Percentiles rank a stretch among this genome's conserved stretches.
Conservation (phyloP, 257 asterid genomes). For the Jacaranda copaia region DNA sequence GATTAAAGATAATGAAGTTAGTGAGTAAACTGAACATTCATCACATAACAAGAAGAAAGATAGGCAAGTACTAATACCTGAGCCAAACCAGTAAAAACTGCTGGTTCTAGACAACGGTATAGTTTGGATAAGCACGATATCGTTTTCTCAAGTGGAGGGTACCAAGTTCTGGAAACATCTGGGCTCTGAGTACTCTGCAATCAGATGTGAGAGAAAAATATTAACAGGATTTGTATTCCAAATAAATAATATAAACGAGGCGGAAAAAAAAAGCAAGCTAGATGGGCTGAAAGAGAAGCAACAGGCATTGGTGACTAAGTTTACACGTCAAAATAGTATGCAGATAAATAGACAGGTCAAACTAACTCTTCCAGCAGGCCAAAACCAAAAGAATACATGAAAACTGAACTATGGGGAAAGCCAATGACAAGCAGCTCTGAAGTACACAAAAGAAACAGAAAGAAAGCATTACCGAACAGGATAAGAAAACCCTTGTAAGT, state of each 20-base stretch:
- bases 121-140: constrained; percentile 90
- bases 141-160: constrained; percentile 98
- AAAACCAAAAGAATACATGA: constrained; percentile 22
- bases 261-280: constrained; percentile 30
- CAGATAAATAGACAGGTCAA: constrained; percentile 24
- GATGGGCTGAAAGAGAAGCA: constrained; percentile 19
- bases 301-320: background rate
- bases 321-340: constrained; percentile 7
- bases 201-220: constrained; percentile 31
- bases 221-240: constrained; percentile 14
- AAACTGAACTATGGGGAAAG: constrained; percentile 21
- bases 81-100: constrained; percentile 97
- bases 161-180: constrained; percentile 82
- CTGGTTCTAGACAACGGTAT: constrained; percentile 82
- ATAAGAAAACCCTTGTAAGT: constrained; percentile 14
- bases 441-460: constrained; percentile 22
- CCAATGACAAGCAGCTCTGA: constrained; percentile 32
- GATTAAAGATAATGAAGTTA: constrained; percentile 40
- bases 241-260: constrained; percentile 8
- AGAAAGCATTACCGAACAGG: background rate
- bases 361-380: constrained; percentile 25
- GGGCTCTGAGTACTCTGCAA: constrained; percentile 75
- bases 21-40: constrained; percentile 28
- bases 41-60: constrained; percentile 23
- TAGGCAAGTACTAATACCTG: constrained; percentile 63